Evolutionary conservation across 306 rosid species (phyloP), one percentile per base, ranked within the genome.

Genomic region (Argentina anserina): DNA sequence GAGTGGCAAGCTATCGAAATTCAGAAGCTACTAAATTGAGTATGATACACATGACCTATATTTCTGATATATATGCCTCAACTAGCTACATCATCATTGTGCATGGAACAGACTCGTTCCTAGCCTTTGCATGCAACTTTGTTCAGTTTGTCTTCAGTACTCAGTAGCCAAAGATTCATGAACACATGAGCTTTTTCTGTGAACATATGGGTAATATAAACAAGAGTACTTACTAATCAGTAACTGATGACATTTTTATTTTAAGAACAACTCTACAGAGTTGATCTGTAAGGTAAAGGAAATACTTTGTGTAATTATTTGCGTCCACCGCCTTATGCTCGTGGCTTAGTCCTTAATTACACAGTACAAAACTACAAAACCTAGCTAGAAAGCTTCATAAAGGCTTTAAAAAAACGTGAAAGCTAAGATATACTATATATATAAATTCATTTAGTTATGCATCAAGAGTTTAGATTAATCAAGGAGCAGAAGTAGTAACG

Each of bases 141-240:
- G 85, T 93, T 93, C 74, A 88, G 77, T 65, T 96, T 90, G 84
- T 91, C 98, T 86, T 93, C 98, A 76, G 98, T n/a, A n/a, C n/a
- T 41, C 12, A 5, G 14, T 91, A 74, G 97, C 97, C 90, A 93
- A 91, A 87, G 91, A 93, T 82, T 93, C 96, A 47, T 91, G 94
- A 75, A 93, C 97, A 76, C 91, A 96, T 47, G 96, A 43, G 5
- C 36, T 33, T 41, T 79, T 90, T 90, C 98, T 93, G 88, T 40
- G 72, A 69, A 78, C 58, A 75, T 17, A 66, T 26, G 53, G 31
- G 33, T 2, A 33, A 52, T 36, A 1, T 39, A 69, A 60, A 37
- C 29, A 75, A 11, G 42, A 6, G 34, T 4, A 33, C 4, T 1
- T n/a, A n/a, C n/a, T 39, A 7, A 39, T 39, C 9, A 39, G 9